These are phyloP conservation scores for Chlorella sp. DNA, from an alignment of 139 green algal species.

Conservation along the genomic window DNA sequence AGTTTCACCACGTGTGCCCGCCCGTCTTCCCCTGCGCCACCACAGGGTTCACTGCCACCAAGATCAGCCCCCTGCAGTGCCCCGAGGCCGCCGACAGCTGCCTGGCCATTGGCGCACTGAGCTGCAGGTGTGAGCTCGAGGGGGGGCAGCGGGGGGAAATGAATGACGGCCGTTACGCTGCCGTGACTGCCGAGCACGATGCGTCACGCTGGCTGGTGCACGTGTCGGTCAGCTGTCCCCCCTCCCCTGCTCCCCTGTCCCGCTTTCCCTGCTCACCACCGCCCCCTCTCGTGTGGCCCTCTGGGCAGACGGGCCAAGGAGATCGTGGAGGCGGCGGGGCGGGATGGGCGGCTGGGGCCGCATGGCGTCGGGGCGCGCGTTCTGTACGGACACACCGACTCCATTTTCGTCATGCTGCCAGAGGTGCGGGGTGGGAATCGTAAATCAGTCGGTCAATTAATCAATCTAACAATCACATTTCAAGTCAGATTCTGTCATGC, in stretches of 20 bases:
- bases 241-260: neutral
- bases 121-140: neutral
- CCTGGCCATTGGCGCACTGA: slow-evolving; percentile 68
- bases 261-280: neutral
- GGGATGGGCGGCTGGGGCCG: slow-evolving; percentile 36
- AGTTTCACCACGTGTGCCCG: too few species aligned
- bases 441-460: too few species aligned
- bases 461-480: too few species aligned
- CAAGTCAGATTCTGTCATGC: slow-evolving; percentile 68
- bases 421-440: slow-evolving; percentile 19
- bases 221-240: neutral
- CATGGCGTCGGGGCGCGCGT: slow-evolving; percentile 48
- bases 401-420: slow-evolving; percentile 70
- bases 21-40: neutral
- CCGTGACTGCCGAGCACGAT: neutral
- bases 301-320: slow-evolving; percentile 49
- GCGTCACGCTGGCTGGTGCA: neutral
- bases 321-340: slow-evolving; percentile 41
- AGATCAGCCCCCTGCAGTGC: slow-evolving; percentile 77
- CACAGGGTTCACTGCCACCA: slow-evolving; percentile 51
- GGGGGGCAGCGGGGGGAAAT: too few species aligned
- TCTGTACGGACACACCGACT: slow-evolving; percentile 86
- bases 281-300: neutral
- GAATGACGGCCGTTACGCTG: neutral
- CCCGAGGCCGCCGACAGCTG: slow-evolving; percentile 82